A percentile compares a stretch with the other conserved stretches of the same genome.
Conservation (phyloP, 177 flowering plant species). For the Vitis hybrid region DNA sequence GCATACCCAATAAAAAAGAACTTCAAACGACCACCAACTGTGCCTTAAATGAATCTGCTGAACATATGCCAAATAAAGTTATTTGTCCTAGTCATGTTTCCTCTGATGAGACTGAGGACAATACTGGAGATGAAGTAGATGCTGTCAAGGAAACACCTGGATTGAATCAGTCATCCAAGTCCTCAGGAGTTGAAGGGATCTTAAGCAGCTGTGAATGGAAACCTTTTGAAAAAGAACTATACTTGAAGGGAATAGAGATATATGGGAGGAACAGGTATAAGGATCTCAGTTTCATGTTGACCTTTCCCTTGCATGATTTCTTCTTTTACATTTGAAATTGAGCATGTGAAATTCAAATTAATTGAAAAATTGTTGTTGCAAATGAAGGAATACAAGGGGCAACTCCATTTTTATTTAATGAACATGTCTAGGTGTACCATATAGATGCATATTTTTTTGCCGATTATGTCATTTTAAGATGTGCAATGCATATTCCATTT, state of each 20-base stretch:
- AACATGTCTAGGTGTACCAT: no score
- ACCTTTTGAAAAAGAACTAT: constrained; percentile 85
- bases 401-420: no score
- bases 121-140: constrained; percentile 18
- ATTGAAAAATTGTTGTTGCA: no score
- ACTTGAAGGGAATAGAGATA: constrained; percentile 87
- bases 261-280: constrained; percentile 91
- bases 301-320: background rate
- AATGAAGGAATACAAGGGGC: no score
- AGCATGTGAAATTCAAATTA: no score
- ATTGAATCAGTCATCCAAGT: constrained; percentile 20
- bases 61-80: constrained; percentile 5
- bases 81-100: constrained; percentile 12
- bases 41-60: constrained; percentile 17
- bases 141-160: constrained; percentile 21
- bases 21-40: constrained; percentile 11
- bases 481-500: no score
- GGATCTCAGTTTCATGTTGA: background rate
- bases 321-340: background rate
- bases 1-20: constrained; percentile 15
- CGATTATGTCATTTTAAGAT: no score
- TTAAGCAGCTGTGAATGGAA: constrained; percentile 49
- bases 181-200: constrained; percentile 19
- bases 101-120: constrained; percentile 17
- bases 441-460: no score